Percentiles rank a stretch among this genome's conserved stretches.
Conservation (phyloP, 768 basidiomycete genomes). For the Auricularia cornea region DNA sequence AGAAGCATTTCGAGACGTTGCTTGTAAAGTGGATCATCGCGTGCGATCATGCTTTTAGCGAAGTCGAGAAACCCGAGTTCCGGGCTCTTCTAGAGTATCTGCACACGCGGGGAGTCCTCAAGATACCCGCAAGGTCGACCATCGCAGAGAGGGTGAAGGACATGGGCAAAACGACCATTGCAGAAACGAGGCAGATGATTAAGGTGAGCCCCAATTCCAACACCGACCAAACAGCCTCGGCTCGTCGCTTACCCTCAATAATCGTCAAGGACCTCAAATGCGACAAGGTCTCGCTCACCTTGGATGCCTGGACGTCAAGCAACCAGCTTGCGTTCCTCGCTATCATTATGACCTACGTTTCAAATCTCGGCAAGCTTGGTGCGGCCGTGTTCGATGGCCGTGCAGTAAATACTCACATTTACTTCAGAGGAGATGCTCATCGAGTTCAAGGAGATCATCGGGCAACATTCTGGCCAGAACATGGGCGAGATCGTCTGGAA, state of each 20-base stretch:
- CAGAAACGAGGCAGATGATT: not conserved
- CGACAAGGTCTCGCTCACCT: conserved; percentile 13
- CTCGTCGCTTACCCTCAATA: not conserved
- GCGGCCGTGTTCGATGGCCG: not conserved
- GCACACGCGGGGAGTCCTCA: not conserved
- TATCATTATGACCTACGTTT: conserved; percentile 18
- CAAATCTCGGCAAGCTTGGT: conserved; percentile 16
- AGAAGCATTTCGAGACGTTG: not conserved
- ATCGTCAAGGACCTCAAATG: conserved; percentile 8
- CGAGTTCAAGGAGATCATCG: conserved; percentile 28
- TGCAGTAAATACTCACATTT: no score
- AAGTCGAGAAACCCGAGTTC: conserved; percentile 7
- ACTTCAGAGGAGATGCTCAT: conserved; percentile 11
- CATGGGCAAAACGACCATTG: not conserved
- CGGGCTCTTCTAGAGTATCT: not conserved
- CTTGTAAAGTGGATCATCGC: conserved; percentile 1
- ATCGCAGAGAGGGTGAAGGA: not conserved
- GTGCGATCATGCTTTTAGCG: conserved; percentile 7
- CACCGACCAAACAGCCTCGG: not conserved
- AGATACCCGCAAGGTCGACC: not conserved
- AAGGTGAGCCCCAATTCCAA: not conserved
- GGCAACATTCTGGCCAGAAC: conserved; percentile 28
- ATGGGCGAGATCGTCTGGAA: conserved; percentile 28
- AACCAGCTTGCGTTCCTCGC: conserved; percentile 20
- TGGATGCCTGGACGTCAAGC: conserved; percentile 22